Evolutionary conservation across 495 filamentous ascomycete genomes (phyloP).

Genomic region (Penicillium diatomitis): DNA sequence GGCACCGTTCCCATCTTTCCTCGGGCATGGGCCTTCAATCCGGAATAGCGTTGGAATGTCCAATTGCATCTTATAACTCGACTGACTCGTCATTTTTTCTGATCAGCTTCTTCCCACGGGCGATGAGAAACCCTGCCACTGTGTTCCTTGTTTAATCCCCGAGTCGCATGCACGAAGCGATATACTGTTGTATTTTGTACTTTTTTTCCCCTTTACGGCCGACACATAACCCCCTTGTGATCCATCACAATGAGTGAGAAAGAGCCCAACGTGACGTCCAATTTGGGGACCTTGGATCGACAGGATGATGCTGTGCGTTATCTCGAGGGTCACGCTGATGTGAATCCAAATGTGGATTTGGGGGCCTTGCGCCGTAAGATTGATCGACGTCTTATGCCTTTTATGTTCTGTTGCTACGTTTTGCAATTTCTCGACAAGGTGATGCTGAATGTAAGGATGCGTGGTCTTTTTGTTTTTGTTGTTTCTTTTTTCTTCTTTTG

Average conservation of each 20-base stretch:
- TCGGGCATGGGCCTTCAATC: no score
- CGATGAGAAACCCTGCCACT: no score
- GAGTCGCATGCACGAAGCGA: no score
- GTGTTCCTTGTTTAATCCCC: no score
- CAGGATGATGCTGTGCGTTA: constrained; percentile 30
- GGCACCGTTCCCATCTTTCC: no score
- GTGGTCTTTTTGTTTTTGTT: background rate
- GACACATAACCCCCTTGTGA: background rate
- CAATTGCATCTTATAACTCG: no score
- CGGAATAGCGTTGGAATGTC: no score
- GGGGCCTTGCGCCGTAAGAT: constrained; percentile 30
- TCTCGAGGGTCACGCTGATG: constrained; percentile 17
- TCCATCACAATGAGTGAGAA: constrained; percentile 8
- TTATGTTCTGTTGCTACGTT: constrained; percentile 53
- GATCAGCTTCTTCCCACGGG: no score
- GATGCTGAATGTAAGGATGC: constrained; percentile 42
- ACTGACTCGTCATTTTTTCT: no score
- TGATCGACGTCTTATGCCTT: constrained; percentile 41
- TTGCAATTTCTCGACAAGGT: constrained; percentile 63
- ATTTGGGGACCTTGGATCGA: constrained; percentile 1
- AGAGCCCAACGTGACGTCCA: constrained; percentile 2
- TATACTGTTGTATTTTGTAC: background rate
- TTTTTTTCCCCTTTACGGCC: background rate
- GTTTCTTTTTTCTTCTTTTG: background rate
- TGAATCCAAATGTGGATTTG: constrained; percentile 7